Conservation (phyloP, 169 alveolate genomes). For the Cryptosporidium ubiquitum region DNA sequence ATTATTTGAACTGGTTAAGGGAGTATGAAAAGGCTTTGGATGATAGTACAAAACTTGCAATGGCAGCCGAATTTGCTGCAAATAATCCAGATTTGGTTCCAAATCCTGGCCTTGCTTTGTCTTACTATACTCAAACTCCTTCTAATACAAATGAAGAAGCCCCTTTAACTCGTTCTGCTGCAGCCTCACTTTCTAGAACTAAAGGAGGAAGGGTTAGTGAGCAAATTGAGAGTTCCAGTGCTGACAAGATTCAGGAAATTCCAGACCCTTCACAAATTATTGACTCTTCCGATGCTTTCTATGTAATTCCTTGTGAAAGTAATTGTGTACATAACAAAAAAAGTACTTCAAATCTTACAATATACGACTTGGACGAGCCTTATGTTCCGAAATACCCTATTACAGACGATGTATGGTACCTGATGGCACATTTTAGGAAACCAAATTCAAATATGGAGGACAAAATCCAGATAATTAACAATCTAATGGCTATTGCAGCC, state of each 20-base stretch:
- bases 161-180: conserved; percentile 69
- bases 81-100: conserved; percentile 65
- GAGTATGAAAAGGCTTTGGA: conserved; percentile 68
- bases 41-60: conserved; percentile 44
- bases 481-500: conserved; percentile 20
- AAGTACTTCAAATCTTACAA: background rate
- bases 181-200: conserved; percentile 61
- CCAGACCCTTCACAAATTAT: background rate
- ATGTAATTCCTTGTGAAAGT: conserved; percentile 7
- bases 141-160: conserved; percentile 9
- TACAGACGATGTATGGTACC: conserved; percentile 49
- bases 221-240: background rate
- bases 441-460: conserved; percentile 22
- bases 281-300: background rate
- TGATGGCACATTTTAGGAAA: conserved; percentile 19
- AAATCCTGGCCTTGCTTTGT: conserved; percentile 42
- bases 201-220: background rate
- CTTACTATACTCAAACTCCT: conserved; percentile 20
- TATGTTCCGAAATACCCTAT: conserved; percentile 14
- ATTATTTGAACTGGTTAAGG: conserved; percentile 52
- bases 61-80: conserved; percentile 70
- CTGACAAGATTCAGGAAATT: background rate
- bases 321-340: background rate
- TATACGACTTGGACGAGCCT: background rate
- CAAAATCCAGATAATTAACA: conserved; percentile 31